Percentiles rank a stretch among this genome's conserved stretches.
Conservation (phyloP, 768 basidiomycete species). For the Pleurotus pulmonarius region DNA sequence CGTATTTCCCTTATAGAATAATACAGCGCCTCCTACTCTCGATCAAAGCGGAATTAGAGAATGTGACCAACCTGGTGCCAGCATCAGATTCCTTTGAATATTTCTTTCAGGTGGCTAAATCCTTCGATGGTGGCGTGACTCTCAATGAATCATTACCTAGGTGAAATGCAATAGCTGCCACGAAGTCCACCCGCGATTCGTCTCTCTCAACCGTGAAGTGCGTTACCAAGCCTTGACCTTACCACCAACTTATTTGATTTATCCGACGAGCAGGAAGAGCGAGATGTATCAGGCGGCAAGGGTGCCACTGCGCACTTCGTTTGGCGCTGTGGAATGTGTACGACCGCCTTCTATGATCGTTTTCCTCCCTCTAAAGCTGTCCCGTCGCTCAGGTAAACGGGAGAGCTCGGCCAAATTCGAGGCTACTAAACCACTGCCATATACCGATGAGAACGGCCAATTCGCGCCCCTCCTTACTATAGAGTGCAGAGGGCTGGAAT, state of each 20-base stretch:
- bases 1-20: neutral
- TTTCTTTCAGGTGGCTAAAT: constrained; percentile 63
- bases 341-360: constrained; percentile 11
- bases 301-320: constrained; percentile 73
- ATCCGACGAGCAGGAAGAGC: constrained; percentile 51
- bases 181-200: constrained; percentile 68
- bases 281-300: constrained; percentile 62
- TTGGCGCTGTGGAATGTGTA: constrained; percentile 73
- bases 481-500: constrained; percentile 87
- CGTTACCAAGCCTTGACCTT: constrained; percentile 10
- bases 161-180: constrained; percentile 80
- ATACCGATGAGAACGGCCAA: constrained; percentile 57
- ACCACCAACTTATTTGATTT: neutral
- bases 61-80: constrained; percentile 68
- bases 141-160: constrained; percentile 20
- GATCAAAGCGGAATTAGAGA: constrained; percentile 79
- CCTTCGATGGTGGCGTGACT: neutral
- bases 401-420: constrained; percentile 84
- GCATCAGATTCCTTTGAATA: constrained; percentile 70
- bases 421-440: constrained; percentile 43
- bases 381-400: constrained; percentile 48
- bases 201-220: constrained; percentile 71
- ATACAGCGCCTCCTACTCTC: constrained; percentile 45
- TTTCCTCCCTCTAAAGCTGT: constrained; percentile 3
- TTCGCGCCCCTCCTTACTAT: constrained; percentile 65